Conservation (phyloP, 2,329 filamentous ascomycete genomes). For the Neoscytalidium dimidiatum region DNA sequence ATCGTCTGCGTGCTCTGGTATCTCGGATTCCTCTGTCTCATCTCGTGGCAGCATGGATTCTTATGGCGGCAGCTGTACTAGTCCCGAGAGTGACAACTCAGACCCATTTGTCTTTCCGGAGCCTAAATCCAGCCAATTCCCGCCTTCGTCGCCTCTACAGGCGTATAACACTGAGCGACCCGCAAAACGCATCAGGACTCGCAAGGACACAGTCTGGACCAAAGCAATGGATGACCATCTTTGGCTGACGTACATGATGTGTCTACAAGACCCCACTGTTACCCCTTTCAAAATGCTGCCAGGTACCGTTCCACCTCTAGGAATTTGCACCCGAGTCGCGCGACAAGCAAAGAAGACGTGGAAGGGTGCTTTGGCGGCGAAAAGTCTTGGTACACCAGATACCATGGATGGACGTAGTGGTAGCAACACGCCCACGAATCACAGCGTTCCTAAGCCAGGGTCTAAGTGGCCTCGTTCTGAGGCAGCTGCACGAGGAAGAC, state of each 20-base stretch:
- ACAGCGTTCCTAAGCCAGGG: slow-evolving; percentile 37
- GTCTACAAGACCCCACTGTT: slow-evolving; percentile 65
- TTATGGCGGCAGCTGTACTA: slow-evolving; percentile 61
- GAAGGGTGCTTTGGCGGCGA: slow-evolving; percentile 44
- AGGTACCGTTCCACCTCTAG: slow-evolving; percentile 63
- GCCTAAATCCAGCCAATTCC: slow-evolving; percentile 30
- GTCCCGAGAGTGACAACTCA: slow-evolving; percentile 59
- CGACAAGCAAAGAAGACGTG: slow-evolving; percentile 63
- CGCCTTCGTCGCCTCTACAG: slow-evolving; percentile 34
- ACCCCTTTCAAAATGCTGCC: slow-evolving; percentile 69
- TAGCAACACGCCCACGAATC: slow-evolving; percentile 50
- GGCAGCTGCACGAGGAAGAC: slow-evolving; percentile 58
- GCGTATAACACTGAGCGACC: slow-evolving; percentile 29
- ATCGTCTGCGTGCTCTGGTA: slow-evolving; percentile 58
- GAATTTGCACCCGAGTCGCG: slow-evolving; percentile 64
- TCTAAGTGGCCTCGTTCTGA: slow-evolving; percentile 59
- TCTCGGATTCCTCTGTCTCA: slow-evolving; percentile 64
- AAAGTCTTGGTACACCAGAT: slow-evolving; percentile 42
- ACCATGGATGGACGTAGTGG: slow-evolving; percentile 46
- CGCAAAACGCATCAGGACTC: slow-evolving; percentile 46
- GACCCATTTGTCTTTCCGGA: slow-evolving; percentile 57
- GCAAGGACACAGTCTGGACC: slow-evolving; percentile 53
- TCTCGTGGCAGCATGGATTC: slow-evolving; percentile 61
- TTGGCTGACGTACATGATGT: slow-evolving; percentile 66
- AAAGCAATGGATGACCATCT: slow-evolving; percentile 66